Percentiles rank a stretch among this genome's conserved stretches.
Evolutionary conservation across 1,139 yeast genomes (phyloP).

Genomic region (Arxiozyma bovina): DNA sequence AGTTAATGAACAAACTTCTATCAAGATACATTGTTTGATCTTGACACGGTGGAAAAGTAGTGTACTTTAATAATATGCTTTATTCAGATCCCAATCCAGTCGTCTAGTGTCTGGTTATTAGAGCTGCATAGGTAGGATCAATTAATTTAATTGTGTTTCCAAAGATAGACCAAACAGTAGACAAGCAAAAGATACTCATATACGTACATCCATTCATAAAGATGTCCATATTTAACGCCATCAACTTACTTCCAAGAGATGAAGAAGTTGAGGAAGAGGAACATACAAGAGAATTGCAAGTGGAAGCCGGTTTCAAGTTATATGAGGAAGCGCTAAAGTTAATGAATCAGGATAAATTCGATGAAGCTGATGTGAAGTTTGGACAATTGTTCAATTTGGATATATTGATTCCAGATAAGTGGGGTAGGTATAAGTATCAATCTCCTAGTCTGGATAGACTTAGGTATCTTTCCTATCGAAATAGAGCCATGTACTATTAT

Average conservation of each 20-base stretch:
- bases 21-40: no score
- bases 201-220: background rate
- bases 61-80: no score
- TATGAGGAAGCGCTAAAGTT: slow-evolving; percentile 61
- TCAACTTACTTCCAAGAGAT: slow-evolving; percentile 69
- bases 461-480: slow-evolving; percentile 70
- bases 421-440: slow-evolving; percentile 38
- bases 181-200: background rate
- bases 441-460: slow-evolving; percentile 69
- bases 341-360: slow-evolving; percentile 45
- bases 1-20: no score
- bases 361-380: slow-evolving; percentile 48
- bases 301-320: slow-evolving; percentile 75
- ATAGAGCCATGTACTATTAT: slow-evolving; percentile 66
- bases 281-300: slow-evolving; percentile 74
- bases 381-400: slow-evolving; percentile 58
- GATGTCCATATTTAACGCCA: slow-evolving; percentile 67
- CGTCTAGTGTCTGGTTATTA: no score
- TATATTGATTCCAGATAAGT: slow-evolving; percentile 46
- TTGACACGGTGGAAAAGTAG: background rate
- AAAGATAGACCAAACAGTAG: background rate
- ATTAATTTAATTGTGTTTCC: background rate
- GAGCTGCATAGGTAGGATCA: no score
- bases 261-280: slow-evolving; percentile 64
- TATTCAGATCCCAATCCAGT: no score